Conservation (phyloP, 768 basidiomycete species). For the Leccinum truebloodii region DNA sequence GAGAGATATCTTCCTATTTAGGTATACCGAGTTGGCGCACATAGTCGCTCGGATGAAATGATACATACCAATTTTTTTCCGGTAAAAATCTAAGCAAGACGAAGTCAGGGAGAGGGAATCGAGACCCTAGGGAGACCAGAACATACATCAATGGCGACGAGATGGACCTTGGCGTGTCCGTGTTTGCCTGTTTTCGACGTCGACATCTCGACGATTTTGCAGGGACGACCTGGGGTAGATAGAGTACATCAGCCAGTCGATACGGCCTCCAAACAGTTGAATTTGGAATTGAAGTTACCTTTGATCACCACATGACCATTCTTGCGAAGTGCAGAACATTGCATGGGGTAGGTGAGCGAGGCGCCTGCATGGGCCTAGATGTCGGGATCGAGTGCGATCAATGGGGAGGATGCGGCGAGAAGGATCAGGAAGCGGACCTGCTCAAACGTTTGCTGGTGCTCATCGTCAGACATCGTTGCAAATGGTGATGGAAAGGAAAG, state of each 20-base stretch:
- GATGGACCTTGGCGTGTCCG: conserved; percentile 99
- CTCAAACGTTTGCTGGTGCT: conserved; percentile 90
- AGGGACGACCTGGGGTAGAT: conserved; percentile 67
- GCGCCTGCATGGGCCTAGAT: conserved; percentile 69
- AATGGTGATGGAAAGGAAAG: conserved; percentile 15
- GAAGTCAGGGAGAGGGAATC: conserved; percentile 6
- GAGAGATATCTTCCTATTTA: conserved; percentile 85
- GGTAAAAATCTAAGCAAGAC: conserved; percentile 84
- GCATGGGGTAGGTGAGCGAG: conserved; percentile 81
- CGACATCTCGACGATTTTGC: conserved; percentile 99
- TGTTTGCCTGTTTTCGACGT: conserved; percentile 99
- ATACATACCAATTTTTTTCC: conserved; percentile 86
- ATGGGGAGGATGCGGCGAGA: conserved; percentile 7
- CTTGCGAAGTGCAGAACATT: conserved; percentile 96
- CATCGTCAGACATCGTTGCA: conserved; percentile 83
- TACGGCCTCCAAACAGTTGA: not conserved
- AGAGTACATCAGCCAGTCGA: conserved; percentile 3
- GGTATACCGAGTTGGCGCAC: conserved; percentile 2
- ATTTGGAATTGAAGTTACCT: conserved; percentile 38
- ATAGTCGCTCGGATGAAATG: not conserved
- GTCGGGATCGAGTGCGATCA: conserved; percentile 22
- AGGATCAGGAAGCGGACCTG: conserved; percentile 46
- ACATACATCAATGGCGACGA: conserved; percentile 94
- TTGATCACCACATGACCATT: conserved; percentile 96
- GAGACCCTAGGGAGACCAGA: not conserved